phyloP scores from a whole-genome alignment of 2,329 filamentous ascomycete genomes.

The Aspergillus piperis region DNA sequence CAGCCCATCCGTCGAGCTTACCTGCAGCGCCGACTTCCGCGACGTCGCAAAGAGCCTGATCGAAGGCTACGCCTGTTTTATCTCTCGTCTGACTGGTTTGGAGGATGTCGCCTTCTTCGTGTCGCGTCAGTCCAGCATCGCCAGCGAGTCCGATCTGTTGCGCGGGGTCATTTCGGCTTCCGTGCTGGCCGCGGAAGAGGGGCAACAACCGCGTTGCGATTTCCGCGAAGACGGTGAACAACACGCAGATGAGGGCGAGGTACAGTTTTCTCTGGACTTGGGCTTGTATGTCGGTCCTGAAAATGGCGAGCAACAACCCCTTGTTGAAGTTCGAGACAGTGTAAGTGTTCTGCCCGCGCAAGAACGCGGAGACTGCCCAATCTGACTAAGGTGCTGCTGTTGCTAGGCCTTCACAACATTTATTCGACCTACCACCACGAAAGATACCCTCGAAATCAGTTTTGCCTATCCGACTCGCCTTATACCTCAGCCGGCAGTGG shows the following conservation, averaged over 20 bases:
- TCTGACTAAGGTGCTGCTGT: constrained; percentile 9
- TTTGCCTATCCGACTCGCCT: constrained; percentile 22
- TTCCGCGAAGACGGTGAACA: constrained; percentile 17
- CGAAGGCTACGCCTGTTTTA: constrained; percentile 28
- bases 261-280: constrained; percentile 26
- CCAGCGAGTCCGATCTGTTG: neutral
- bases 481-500: constrained; percentile 23
- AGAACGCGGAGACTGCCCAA: neutral
- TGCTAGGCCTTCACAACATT: constrained; percentile 21
- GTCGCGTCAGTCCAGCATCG: constrained; percentile 11
- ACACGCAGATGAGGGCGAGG: constrained; percentile 18
- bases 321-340: constrained; percentile 5
- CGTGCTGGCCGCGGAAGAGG: constrained; percentile 1
- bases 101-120: constrained; percentile 30
- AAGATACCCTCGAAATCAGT: constrained; percentile 14
- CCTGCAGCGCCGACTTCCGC: constrained; percentile 9
- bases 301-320: constrained; percentile 18
- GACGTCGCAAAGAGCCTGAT: constrained; percentile 20
- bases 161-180: constrained; percentile 19
- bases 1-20: constrained; percentile 16
- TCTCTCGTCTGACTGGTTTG: constrained; percentile 26
- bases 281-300: constrained; percentile 16
- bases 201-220: constrained; percentile 1
- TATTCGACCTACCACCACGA: constrained; percentile 8
- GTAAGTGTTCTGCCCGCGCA: constrained; percentile 14